Evolutionary conservation across 441 rosid genomes (phyloP), one percentile per base, ranked within the genome.

Genomic region (Erysimum pusillum): DNA sequence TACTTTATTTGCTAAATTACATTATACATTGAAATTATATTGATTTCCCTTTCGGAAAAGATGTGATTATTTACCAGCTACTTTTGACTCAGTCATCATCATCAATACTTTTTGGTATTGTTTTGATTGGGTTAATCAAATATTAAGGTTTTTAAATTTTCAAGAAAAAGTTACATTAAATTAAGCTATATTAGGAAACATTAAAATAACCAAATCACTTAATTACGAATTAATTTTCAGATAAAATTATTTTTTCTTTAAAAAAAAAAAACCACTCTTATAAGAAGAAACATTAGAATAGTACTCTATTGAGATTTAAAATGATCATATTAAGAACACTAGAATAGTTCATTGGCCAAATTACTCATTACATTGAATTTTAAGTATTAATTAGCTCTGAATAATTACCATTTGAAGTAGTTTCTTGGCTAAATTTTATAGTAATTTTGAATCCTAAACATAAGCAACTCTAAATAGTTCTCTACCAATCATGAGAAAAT

Each of bases 1-100:
- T 7, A 15, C 3, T 15, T 46, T 46, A 18, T 46, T 46, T 46
- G 4, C 49, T 44, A 14, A 44, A 44, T 44, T 14, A 44, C 49
- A 14, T 5, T 44, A 12, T 44, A 13, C 9, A 5, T 44, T 14
- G n/a, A 41, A 7, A n/a, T 41, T 4, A 44, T 44, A 63, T 0
- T 70, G 80, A 62, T 15, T 69, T 59, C 49, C 44, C 64, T 44
- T 9, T 14, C 2, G 42, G 53, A 9, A 63, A 36, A 59, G 13
- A 69, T 53, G 65, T 76, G 71, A 70, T 70, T 70, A 63, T 70
- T 38, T 20, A 76, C 80, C 80, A 69, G 66, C 71, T 63, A 76
- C 71, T 76, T 77, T 70, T 77, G 72, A 69, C 64, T 4, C 48
- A 44, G 4, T 13, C 46, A 13, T 76, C 80, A 53, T 34, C 73